Base-by-base conservation (phyloP, 345 rosid species). In the Mercurialis annua region DNA sequence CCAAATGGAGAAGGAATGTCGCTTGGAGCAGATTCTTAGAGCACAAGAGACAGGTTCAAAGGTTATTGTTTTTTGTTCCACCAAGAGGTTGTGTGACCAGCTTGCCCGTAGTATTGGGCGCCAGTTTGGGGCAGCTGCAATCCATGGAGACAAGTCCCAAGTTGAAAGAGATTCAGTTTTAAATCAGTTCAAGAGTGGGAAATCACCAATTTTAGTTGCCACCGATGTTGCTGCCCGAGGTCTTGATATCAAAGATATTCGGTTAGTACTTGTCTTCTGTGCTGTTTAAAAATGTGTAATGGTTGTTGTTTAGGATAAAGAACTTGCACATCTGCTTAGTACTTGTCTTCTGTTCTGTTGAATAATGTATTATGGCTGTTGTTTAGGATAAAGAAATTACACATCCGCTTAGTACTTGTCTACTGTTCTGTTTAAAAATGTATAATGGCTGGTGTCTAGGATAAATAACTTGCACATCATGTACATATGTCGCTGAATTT, bases 151-250 rank as follows among this genome's bases (percentile, higher is more conserved):
- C 84, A 93, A 93, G 78, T 89, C 98, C 70, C 97, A 93, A 71
- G 84, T 84, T 44, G 97, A 93, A 83, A 90, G 98, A 81, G 98
- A 93, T 73, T 90, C 94, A 96, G 95, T 88, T 54, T 76, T 93
- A 68, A 84, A 83, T 83, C 97, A 90, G 83, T 93, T 93, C 69
- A 84, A 92, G 58, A 82, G 81, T 26, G 99, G 97, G 52, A 89
- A 77, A 72, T 81, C 86, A 20, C 89, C 96, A 33, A 81, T 94
- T 74, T 79, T 94, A 70, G 96, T 94, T 71, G 99, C 99, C 68
- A 94, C 99, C 42, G 99, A 94, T 72, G 97, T 91, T 81, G 99
- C 97, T 70, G 97, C 99, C 52, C 88, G 97, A 51, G 97, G 99
- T 51, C 91, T 94, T 56, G 99, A 94, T 79, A 85, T 91, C 73